phyloP scores from a whole-genome alignment of 116 monocot species.

The Posidonia oceanica region DNA sequence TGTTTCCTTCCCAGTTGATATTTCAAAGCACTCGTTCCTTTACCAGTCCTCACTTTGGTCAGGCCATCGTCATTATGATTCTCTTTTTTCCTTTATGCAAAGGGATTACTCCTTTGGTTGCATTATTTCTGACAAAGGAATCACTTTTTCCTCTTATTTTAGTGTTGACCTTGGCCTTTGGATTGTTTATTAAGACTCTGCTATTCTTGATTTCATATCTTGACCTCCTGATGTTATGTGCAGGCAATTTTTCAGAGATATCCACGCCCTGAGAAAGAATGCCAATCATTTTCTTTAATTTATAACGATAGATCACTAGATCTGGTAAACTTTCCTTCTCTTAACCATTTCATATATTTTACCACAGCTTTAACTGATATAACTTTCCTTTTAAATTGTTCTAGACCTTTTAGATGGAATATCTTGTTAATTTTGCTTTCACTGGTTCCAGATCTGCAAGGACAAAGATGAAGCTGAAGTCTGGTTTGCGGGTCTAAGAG shows the following conservation, averaged over 20 bases:
- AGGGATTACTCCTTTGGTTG: too few species aligned
- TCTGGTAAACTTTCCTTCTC: conserved; percentile 44
- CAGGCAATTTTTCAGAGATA: conserved; percentile 98
- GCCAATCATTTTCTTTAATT: conserved; percentile 96
- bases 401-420: not conserved
- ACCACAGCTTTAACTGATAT: not conserved
- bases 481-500: conserved; percentile 97
- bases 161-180: too few species aligned
- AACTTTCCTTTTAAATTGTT: not conserved
- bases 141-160: too few species aligned
- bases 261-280: conserved; percentile 97
- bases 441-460: conserved; percentile 66
- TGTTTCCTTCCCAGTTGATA: not conserved
- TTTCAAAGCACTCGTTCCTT: not conserved
- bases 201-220: not conserved
- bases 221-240: not conserved
- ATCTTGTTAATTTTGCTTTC: not conserved
- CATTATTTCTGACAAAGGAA: too few species aligned
- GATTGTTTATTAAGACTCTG: too few species aligned
- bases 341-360: not conserved
- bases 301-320: conserved; percentile 87
- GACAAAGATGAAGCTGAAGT: conserved; percentile 99
- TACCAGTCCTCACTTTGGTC: too few species aligned
- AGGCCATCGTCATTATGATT: too few species aligned
- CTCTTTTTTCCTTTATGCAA: too few species aligned